These are phyloP conservation scores for Rhipidocladum racemiflorum DNA, from an alignment of 176 grass and related monocot genomes.

Conservation along the genomic window DNA sequence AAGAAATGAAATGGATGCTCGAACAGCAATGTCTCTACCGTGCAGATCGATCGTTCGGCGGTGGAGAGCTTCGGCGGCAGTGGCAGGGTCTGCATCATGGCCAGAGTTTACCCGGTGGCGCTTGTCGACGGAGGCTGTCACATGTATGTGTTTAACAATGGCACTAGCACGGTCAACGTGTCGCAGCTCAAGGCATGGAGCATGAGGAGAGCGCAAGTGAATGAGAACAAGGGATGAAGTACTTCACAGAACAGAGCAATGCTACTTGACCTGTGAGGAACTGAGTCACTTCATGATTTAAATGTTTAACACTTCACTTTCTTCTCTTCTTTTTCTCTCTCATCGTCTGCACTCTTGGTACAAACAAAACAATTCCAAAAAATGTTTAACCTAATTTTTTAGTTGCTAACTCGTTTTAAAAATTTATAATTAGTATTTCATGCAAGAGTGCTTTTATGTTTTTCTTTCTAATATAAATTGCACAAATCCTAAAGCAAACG, in stretches of 20 bases:
- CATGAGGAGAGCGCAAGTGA: conserved; percentile 63
- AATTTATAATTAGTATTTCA: too few relatives aligned
- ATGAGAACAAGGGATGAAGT: conserved; percentile 36
- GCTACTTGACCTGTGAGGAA: not conserved
- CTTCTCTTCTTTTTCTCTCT: not conserved
- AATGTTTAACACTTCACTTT: not conserved
- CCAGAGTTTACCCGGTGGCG: conserved; percentile 18
- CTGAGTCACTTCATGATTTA: not conserved
- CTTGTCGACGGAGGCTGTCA: conserved; percentile 11
- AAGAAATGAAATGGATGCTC: conserved; percentile 5
- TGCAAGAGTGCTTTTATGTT: too few relatives aligned
- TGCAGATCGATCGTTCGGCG: conserved; percentile 70
- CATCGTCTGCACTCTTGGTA: not conserved
- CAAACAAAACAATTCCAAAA: not conserved
- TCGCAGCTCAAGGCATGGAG: conserved; percentile 62
- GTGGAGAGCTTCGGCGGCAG: conserved; percentile 63
- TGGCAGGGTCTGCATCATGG: conserved; percentile 56
- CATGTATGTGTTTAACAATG: conserved; percentile 78
- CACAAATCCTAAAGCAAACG: too few relatives aligned
- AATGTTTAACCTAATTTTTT: too few relatives aligned
- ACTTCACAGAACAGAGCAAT: not conserved
- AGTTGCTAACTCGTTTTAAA: too few relatives aligned
- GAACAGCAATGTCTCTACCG: not conserved
- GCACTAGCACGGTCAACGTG: conserved; percentile 36
- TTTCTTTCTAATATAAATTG: too few relatives aligned